Base-by-base conservation (phyloP, 2,329 filamentous ascomycete species). In the Calycina herbarum region DNA sequence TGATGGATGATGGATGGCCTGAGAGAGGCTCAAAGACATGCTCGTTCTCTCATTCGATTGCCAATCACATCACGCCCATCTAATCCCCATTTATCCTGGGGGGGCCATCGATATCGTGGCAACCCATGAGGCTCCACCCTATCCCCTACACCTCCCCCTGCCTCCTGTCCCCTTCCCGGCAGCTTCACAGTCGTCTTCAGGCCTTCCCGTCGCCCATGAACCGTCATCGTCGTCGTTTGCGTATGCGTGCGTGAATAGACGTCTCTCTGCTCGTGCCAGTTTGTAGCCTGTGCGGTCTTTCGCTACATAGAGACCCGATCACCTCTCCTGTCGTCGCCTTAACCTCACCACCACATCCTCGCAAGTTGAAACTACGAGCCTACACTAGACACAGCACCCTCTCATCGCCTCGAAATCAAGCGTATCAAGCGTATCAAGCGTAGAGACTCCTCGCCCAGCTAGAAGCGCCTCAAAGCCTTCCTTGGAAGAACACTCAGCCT, bases 31-130 rank as follows among this genome's bases (percentile, higher is more conserved):
- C 35, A 38, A 38, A 13, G 35, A 11, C 10, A 11, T 38, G 45
- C 45, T 51, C 45, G 45, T 51, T 51, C 45, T 24, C n/a, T 51
- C 45, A 27, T 51, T 51, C 45, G 45, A 51, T 51, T 24, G 45
- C n/a, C 45, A 51, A 51, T 51, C 45, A 51, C 27, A 20, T 51
- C 35, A 51, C 8, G 2, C 20, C 45, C 45, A 27, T 24, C n/a
- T 10, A 20, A 51, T 51, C 20, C 45, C 45, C 45, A 51, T 51
- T 10, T 27, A 51, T 51, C 45, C 1, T 51, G 45, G 45, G 20
- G 35, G 45, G 45, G 10, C 45, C 45, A 51, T 51, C 45, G 45
- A 51, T 51, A 51, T 51, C 45, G 45, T 51, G 45, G 45, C 45
- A 51, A 51, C 45, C 45, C 45, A 51, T 51, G 45, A 51, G 45